A percentile compares a stretch with the other conserved stretches of the same genome.
These are phyloP conservation scores for Penicillium parvum DNA, from an alignment of 495 filamentous ascomycete genomes.

Conservation along the genomic window DNA sequence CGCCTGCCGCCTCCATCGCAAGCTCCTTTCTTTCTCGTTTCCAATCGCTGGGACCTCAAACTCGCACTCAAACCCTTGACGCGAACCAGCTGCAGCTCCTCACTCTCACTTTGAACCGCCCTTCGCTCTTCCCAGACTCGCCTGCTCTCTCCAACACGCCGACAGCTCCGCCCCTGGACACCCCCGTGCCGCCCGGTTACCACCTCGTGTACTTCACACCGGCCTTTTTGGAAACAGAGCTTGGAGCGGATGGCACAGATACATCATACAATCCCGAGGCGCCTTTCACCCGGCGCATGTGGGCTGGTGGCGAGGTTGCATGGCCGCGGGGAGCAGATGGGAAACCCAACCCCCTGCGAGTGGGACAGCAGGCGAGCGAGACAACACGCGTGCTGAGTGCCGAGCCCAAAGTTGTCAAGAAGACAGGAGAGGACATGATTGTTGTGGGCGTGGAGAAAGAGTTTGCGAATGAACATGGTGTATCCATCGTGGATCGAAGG, in stretches of 20 bases:
- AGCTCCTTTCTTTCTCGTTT: constrained; percentile 39
- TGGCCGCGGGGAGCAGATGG: constrained; percentile 41
- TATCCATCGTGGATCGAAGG: constrained; percentile 52
- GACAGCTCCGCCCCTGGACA: constrained; percentile 24
- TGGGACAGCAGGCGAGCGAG: constrained; percentile 54
- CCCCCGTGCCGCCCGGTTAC: constrained; percentile 58
- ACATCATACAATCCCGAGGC: constrained; percentile 58
- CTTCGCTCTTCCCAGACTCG: constrained; percentile 30
- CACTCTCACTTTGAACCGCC: constrained; percentile 48
- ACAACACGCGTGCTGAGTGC: constrained; percentile 50
- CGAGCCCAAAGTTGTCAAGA: constrained; percentile 46
- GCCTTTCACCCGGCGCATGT: constrained; percentile 69
- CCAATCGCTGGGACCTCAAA: constrained; percentile 40
- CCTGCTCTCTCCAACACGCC: constrained; percentile 29
- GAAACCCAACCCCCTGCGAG: constrained; percentile 37
- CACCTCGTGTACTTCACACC: constrained; percentile 73
- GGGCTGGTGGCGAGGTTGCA: constrained; percentile 66
- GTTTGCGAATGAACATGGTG: constrained; percentile 47
- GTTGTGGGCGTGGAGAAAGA: constrained; percentile 61
- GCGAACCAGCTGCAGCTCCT: constrained; percentile 56
- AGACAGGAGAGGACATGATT: constrained; percentile 60
- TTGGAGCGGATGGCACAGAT: constrained; percentile 71
- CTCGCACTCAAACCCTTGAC: constrained; percentile 48
- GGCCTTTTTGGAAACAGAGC: constrained; percentile 44
- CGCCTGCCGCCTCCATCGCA: constrained; percentile 32